Percentiles rank a stretch among this genome's conserved stretches.
Conservation (phyloP, 495 filamentous ascomycete species). For the Letharia columbiana region DNA sequence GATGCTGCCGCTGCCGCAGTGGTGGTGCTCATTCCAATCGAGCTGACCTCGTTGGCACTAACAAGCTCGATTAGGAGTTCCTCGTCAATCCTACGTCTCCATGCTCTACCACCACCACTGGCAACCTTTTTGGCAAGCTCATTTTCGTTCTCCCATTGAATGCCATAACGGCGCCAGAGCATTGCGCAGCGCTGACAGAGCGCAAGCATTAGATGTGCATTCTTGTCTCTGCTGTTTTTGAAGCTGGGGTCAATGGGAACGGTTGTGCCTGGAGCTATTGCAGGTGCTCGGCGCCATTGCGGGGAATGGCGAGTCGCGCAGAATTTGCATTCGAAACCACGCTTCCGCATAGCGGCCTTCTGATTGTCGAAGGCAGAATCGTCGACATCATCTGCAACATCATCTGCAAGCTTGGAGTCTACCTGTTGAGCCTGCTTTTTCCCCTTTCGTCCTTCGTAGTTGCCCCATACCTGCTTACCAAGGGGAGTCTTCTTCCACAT, state of each 20-base stretch:
- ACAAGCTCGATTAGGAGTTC: conserved; percentile 78
- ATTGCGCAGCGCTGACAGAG: conserved; percentile 84
- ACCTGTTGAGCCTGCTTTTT: conserved; percentile 68
- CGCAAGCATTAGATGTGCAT: conserved; percentile 64
- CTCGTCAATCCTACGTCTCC: conserved; percentile 83
- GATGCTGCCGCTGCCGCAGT: conserved; percentile 40
- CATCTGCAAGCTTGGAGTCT: conserved; percentile 67
- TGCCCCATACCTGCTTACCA: conserved; percentile 82
- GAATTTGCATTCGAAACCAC: conserved; percentile 90
- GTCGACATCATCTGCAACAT: conserved; percentile 86
- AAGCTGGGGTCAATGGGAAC: conserved; percentile 57
- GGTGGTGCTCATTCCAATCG: conserved; percentile 38
- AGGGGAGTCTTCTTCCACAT: conserved; percentile 93
- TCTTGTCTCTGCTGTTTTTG: conserved; percentile 62
- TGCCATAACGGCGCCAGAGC: conserved; percentile 88
- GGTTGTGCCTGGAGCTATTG: conserved; percentile 58
- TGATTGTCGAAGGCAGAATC: conserved; percentile 93
- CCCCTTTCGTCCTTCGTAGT: conserved; percentile 72
- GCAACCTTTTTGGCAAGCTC: conserved; percentile 86
- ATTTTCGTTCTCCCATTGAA: conserved; percentile 93
- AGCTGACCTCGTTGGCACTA: conserved; percentile 44
- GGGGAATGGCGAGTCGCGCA: conserved; percentile 69
- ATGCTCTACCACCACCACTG: conserved; percentile 70
- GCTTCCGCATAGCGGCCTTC: conserved; percentile 71
- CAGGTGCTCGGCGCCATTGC: conserved; percentile 88